Conservation (phyloP, 768 basidiomycete genomes). For the Amyloporia xantha region DNA sequence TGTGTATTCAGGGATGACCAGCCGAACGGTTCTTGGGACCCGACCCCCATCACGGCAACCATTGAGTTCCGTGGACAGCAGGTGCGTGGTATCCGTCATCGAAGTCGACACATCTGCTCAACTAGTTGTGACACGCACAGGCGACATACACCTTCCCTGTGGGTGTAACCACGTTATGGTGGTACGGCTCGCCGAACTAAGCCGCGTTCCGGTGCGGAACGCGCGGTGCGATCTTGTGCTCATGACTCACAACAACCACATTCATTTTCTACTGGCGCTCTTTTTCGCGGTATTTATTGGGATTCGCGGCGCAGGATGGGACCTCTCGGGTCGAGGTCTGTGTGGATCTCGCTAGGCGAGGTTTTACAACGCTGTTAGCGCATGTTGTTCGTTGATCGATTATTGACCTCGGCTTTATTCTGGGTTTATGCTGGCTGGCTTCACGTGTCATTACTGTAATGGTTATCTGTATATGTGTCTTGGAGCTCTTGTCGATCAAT, state of each 20-base stretch:
- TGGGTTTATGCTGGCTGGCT: background rate
- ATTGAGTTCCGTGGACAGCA: conserved; percentile 62
- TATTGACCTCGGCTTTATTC: background rate
- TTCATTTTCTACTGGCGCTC: background rate
- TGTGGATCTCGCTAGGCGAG: background rate
- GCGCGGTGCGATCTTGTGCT: background rate
- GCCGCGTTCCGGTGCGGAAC: background rate
- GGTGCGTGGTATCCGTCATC: conserved; percentile 26
- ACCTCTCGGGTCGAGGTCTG: background rate
- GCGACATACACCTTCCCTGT: conserved; percentile 76
- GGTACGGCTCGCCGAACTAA: conserved; percentile 30
- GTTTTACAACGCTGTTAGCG: background rate
- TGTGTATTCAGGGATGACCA: conserved; percentile 38
- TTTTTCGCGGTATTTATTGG: background rate
- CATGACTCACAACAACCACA: background rate
- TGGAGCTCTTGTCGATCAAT: too few relatives aligned
- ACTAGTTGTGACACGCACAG: conserved; percentile 21
- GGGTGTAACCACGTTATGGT: conserved; percentile 55
- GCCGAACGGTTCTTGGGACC: conserved; percentile 45
- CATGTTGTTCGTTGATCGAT: background rate
- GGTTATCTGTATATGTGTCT: too few relatives aligned
- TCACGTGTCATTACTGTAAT: too few relatives aligned
- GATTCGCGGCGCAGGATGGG: background rate
- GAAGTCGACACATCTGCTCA: background rate
- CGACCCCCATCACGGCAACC: conserved; percentile 45